These are phyloP conservation scores for Pyricularia grisea DNA, from an alignment of 2,329 filamentous ascomycete species.

Conservation along the genomic window DNA sequence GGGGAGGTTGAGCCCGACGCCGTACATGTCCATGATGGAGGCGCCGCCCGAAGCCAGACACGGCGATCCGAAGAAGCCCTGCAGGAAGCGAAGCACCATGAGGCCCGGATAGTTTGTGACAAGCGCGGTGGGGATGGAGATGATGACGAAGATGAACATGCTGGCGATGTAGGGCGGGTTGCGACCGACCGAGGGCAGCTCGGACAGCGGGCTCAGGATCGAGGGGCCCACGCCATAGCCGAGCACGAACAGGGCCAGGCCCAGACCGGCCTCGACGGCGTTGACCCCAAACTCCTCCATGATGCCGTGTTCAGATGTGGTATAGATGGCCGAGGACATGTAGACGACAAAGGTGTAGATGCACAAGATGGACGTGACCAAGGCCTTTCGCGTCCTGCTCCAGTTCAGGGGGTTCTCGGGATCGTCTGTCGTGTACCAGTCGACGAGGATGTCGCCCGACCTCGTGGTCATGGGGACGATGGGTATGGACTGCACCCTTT, in stretches of 20 bases:
- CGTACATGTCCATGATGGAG: conserved; percentile 43
- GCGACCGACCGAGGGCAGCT: conserved; percentile 50
- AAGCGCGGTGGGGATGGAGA: conserved; percentile 55
- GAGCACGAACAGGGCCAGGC: conserved; percentile 48
- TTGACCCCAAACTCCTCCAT: conserved; percentile 39
- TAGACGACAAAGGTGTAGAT: conserved; percentile 42
- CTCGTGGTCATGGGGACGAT: conserved; percentile 19
- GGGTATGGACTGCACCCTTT: conserved; percentile 17
- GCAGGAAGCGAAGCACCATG: conserved; percentile 54
- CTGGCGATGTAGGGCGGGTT: conserved; percentile 60
- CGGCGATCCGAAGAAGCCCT: conserved; percentile 57
- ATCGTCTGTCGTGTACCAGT: conserved; percentile 37
- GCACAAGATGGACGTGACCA: conserved; percentile 27
- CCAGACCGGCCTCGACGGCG: conserved; percentile 36
- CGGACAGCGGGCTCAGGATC: conserved; percentile 46
- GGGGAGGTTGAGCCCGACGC: conserved; percentile 38
- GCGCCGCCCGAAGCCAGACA: conserved; percentile 52
- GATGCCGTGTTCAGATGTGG: conserved; percentile 26
- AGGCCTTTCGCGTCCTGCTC: conserved; percentile 24
- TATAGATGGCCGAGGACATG: conserved; percentile 28
- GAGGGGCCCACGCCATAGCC: conserved; percentile 32
- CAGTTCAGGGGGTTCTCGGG: conserved; percentile 42
- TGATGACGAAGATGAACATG: conserved; percentile 58
- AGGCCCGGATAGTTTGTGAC: conserved; percentile 54
- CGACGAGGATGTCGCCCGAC: conserved; percentile 20